A percentile compares a stretch with the other conserved stretches of the same genome.
phyloP scores from a whole-genome alignment of 768 basidiomycete genomes.

The Cubamyces lactineus region DNA sequence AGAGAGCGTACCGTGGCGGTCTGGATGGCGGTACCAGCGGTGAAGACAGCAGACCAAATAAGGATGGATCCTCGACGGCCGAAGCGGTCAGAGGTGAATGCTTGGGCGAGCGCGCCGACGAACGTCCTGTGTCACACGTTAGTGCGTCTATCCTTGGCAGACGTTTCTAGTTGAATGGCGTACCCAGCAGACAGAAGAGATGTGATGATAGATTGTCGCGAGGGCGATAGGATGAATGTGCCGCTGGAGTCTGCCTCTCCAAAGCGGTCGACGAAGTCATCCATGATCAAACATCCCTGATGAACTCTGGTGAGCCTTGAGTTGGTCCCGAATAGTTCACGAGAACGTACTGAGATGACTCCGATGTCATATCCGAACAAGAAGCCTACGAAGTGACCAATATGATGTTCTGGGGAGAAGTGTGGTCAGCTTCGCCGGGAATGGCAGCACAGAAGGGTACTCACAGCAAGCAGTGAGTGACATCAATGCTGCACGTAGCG shows the following conservation, averaged over 20 bases:
- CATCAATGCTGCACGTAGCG: neutral
- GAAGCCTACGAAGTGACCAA: constrained; percentile 46
- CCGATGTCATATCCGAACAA: constrained; percentile 79
- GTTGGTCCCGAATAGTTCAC: neutral
- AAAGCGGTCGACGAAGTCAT: constrained; percentile 72
- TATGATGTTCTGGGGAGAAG: neutral
- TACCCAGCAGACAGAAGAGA: constrained; percentile 78
- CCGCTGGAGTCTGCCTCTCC: constrained; percentile 56
- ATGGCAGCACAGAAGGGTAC: neutral
- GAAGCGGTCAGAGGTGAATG: constrained; percentile 73
- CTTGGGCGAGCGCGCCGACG: constrained; percentile 64
- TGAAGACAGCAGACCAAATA: constrained; percentile 77
- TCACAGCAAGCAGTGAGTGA: constrained; percentile 1
- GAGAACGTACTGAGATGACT: constrained; percentile 62
- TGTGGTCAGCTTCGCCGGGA: neutral
- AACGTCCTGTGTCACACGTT: constrained; percentile 18
- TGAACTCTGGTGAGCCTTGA: neutral
- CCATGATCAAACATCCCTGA: constrained; percentile 80
- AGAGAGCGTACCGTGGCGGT: constrained; percentile 64
- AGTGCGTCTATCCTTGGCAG: neutral
- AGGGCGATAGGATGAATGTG: constrained; percentile 53
- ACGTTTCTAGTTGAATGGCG: constrained; percentile 23
- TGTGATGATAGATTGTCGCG: constrained; percentile 76
- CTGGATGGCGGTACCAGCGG: constrained; percentile 67
- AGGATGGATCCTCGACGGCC: constrained; percentile 76